Conservation (phyloP, 805 yeast genomes). For the Metschnikowia anglica region DNA sequence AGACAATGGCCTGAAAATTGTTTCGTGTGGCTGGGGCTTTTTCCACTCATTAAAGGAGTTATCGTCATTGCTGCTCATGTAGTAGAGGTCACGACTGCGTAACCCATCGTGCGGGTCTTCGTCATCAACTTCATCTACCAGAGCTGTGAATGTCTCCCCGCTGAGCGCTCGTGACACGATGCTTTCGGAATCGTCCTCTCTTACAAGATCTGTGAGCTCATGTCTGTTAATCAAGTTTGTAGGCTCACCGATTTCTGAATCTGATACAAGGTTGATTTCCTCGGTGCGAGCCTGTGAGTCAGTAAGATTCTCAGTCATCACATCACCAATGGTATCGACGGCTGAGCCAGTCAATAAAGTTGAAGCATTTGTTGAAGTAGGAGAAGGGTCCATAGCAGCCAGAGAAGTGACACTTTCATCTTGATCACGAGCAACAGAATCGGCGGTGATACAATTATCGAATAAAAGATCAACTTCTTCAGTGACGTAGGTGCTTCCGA, state of each 20-base stretch:
- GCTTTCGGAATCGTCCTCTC: too few relatives aligned
- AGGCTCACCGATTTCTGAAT: too few relatives aligned
- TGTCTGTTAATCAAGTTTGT: too few relatives aligned
- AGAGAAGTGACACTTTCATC: neutral
- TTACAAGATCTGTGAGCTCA: too few relatives aligned
- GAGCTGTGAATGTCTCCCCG: neutral
- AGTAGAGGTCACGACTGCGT: neutral
- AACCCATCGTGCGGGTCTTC: neutral
- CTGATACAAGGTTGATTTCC: too few relatives aligned
- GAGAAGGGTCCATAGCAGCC: neutral
- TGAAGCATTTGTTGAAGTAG: too few relatives aligned
- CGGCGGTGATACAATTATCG: neutral
- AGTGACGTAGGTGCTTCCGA: neutral
- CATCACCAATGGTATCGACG: too few relatives aligned
- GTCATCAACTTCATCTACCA: neutral
- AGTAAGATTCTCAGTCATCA: too few relatives aligned
- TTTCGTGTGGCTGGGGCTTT: neutral
- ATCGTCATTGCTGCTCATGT: slow-evolving; percentile 9
- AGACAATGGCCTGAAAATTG: slow-evolving; percentile 2
- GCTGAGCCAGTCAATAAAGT: too few relatives aligned
- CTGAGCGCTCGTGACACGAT: neutral
- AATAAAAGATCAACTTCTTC: neutral
- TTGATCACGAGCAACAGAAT: too few relatives aligned
- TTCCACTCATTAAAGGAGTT: slow-evolving; percentile 4
- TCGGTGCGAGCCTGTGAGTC: too few relatives aligned